Evolutionary conservation across 225 moss, liverwort and hornwort species (phyloP).

Genomic region (Bryum argenteum): DNA sequence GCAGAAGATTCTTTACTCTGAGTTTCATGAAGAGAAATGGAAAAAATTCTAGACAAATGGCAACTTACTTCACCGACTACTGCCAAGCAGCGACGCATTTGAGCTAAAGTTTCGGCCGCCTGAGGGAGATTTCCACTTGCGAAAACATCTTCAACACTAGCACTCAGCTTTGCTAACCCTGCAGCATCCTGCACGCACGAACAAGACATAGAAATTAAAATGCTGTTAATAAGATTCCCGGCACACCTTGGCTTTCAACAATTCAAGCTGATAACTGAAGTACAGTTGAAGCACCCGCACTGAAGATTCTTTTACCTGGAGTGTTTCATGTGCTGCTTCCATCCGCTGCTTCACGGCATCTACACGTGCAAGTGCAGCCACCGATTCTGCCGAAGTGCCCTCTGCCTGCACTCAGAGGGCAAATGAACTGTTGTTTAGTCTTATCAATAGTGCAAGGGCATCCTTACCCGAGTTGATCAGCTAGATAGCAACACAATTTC

Average conservation of each 20-base stretch:
- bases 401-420: slow-evolving; percentile 65
- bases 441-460: not conserved
- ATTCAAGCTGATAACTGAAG: slow-evolving; percentile 3
- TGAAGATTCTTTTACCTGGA: slow-evolving; percentile 56
- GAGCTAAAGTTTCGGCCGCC: slow-evolving; percentile 93
- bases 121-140: slow-evolving; percentile 92
- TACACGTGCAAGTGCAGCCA: slow-evolving; percentile 93
- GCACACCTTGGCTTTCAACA: slow-evolving; percentile 4
- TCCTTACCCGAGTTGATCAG: not conserved
- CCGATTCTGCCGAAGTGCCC: slow-evolving; percentile 94
- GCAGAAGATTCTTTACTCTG: slow-evolving; percentile 6
- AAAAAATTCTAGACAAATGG: not conserved
- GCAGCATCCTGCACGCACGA: slow-evolving; percentile 82
- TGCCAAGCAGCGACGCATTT: slow-evolving; percentile 98
- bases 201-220: slow-evolving; percentile 10
- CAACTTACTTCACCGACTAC: slow-evolving; percentile 89
- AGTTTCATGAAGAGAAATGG: not conserved
- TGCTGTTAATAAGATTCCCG: not conserved
- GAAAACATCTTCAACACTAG: slow-evolving; percentile 96
- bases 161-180: slow-evolving; percentile 96
- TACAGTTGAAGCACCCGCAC: too few species aligned
- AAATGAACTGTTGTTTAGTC: not conserved
- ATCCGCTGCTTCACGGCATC: slow-evolving; percentile 97
- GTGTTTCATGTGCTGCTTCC: slow-evolving; percentile 97
- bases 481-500: not conserved